Evolutionary conservation across 352 stramenopile species (phyloP), one percentile per base, ranked within the genome.

Genomic region (Thraustochytrium sp.): DNA sequence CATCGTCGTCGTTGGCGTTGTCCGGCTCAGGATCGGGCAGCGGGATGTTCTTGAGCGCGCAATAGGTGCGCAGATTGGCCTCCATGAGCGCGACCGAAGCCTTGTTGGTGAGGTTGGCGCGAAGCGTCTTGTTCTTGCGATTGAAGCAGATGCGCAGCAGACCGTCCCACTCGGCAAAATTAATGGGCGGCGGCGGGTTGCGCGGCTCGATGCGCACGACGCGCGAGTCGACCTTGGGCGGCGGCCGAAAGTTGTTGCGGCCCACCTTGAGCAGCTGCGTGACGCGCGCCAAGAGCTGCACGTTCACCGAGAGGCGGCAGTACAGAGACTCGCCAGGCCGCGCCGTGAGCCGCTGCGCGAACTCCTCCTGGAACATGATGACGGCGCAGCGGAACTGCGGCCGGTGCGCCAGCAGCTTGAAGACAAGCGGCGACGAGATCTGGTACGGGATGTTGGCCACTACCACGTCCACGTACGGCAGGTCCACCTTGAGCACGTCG

Each of bases 311-410:
- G 54, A 99, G 88, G 56, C 97, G 93, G 88, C 96, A 99, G 89
- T 99, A 99, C 51, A 99, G 87, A 46, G 97, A 92, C 85, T 99
- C 96, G 36, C 95, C 95, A 0, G 96, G 96, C 21, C 95, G 95
- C 76, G 96, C 97, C 53, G 94, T 97, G n/a, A 99, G 88, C 16
- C 97, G 92, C 88, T 99, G 94, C 38, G 97, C 97, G 84, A 99
- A 99, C 86, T 99, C 97, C 76, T 97, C 92, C 85, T 98, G 97
- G 87, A 99, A 99, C 97, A 99, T 99, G 89, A 99, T 94, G 31
- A 99, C 96, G 13, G 97, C 97, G 85, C 94, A 99, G 62, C 97
- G 94, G 86, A 99, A 99, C 91, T 98, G 97, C 42, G 96, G 97
- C 23, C 96, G 92, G 87, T 99, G 97, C 38, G 91, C 85, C 38